These are phyloP conservation scores for Acanthamoeba royreba DNA, from an alignment of 208 protist species.

Conservation along the genomic window DNA sequence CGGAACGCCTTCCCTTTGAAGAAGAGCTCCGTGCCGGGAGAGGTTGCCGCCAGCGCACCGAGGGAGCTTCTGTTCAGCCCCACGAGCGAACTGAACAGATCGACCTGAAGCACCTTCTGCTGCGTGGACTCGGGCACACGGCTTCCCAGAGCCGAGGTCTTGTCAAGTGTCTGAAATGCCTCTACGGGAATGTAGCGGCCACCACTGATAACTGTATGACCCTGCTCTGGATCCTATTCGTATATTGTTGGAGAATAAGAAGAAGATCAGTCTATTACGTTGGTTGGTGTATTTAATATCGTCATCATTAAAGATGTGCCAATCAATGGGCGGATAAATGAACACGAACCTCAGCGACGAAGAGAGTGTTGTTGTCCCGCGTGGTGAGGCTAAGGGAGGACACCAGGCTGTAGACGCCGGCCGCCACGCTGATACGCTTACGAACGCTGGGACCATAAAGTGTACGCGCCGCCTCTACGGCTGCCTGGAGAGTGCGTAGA, in stretches of 20 bases:
- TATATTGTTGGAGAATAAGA: background rate
- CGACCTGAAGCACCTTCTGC: background rate
- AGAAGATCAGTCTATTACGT: background rate
- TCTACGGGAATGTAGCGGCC: background rate
- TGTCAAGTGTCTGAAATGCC: background rate
- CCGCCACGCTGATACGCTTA: background rate
- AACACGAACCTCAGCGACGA: background rate
- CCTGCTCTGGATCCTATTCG: background rate
- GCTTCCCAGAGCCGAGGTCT: background rate
- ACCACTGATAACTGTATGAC: background rate
- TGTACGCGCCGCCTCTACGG: background rate
- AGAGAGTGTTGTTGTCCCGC: background rate
- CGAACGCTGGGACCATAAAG: background rate
- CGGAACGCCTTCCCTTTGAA: background rate
- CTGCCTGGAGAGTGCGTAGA: background rate
- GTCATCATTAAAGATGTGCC: no score
- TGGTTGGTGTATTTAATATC: no score
- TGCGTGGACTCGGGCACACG: background rate
- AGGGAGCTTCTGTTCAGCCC: background rate
- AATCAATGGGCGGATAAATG: background rate
- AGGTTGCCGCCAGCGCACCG: background rate
- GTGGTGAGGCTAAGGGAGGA: background rate
- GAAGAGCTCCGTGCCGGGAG: background rate
- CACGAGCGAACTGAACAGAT: background rate
- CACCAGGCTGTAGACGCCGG: background rate